Evolutionary conservation across 139 green algal genomes (phyloP).

Genomic region (Zygnema cylindricum): DNA sequence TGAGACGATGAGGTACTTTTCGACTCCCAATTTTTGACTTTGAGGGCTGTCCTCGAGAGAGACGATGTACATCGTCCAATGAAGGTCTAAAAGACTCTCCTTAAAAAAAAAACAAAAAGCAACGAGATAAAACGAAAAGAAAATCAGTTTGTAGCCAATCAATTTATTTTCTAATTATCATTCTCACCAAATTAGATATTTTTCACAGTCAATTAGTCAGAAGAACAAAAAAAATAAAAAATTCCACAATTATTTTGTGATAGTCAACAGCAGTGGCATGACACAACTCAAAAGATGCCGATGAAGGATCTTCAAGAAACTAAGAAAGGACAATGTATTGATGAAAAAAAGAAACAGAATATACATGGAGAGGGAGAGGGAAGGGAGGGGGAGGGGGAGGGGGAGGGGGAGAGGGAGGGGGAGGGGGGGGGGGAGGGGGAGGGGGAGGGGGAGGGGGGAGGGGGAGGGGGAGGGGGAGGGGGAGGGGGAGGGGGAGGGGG

Average conservation of each 20-base stretch:
- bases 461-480: background rate
- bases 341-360: background rate
- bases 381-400: too few relatives aligned
- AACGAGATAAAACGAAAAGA: background rate
- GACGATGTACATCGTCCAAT: conserved; percentile 17
- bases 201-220: background rate
- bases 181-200: background rate
- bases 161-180: too few relatives aligned
- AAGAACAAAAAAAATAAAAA: background rate
- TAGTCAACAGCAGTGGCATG: background rate
- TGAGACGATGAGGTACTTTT: conserved; percentile 26
- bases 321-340: background rate
- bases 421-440: background rate
- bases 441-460: conserved; percentile 18
- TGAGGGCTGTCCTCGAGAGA: conserved; percentile 21
- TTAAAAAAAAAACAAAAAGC: conserved; percentile 13
- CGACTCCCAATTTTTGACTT: conserved; percentile 40
- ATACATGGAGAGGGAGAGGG: background rate
- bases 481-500: background rate
- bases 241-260: background rate
- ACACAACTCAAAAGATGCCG: background rate
- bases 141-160: too few relatives aligned
- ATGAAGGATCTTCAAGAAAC: background rate
- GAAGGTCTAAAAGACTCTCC: conserved; percentile 7
- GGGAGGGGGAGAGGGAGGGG: too few relatives aligned